These are phyloP conservation scores for Colletotrichum sp. DNA, from an alignment of 2,329 filamentous ascomycete species.

Conservation along the genomic window DNA sequence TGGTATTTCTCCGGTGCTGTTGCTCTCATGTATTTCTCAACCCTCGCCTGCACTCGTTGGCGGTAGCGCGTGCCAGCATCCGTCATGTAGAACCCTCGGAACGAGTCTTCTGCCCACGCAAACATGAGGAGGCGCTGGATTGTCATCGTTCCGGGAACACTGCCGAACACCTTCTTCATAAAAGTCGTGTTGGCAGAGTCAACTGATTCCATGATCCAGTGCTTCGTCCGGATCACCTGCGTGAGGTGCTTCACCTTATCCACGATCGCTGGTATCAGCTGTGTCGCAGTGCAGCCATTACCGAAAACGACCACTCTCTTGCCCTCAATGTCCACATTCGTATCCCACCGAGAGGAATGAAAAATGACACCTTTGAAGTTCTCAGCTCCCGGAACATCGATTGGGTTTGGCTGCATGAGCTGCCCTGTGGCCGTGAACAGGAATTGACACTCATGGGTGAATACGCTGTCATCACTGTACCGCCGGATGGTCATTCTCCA, in stretches of 20 bases:
- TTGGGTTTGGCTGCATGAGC: slow-evolving; percentile 34
- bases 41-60: slow-evolving; percentile 35
- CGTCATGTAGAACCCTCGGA: slow-evolving; percentile 39
- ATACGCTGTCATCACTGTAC: slow-evolving; percentile 23
- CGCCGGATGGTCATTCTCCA: slow-evolving; percentile 38
- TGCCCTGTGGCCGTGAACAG: slow-evolving; percentile 39
- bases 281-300: slow-evolving; percentile 58
- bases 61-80: slow-evolving; percentile 35
- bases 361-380: slow-evolving; percentile 57
- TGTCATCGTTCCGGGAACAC: slow-evolving; percentile 48
- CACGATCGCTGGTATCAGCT: slow-evolving; percentile 53
- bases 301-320: slow-evolving; percentile 59
- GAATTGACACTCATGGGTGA: slow-evolving; percentile 42
- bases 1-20: slow-evolving; percentile 63
- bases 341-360: slow-evolving; percentile 61
- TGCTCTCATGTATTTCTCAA: slow-evolving; percentile 45
- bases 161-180: slow-evolving; percentile 39
- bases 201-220: slow-evolving; percentile 44
- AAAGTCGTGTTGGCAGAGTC: slow-evolving; percentile 22
- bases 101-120: slow-evolving; percentile 33
- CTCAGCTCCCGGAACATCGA: slow-evolving; percentile 51
- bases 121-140: slow-evolving; percentile 50
- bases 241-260: slow-evolving; percentile 30
- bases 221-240: slow-evolving; percentile 45
- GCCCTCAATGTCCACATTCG: slow-evolving; percentile 48